A percentile compares a stretch with the other conserved stretches of the same genome.
These are phyloP conservation scores for Podospora tetraspora DNA, from an alignment of 495 filamentous ascomycete genomes.

Conservation along the genomic window DNA sequence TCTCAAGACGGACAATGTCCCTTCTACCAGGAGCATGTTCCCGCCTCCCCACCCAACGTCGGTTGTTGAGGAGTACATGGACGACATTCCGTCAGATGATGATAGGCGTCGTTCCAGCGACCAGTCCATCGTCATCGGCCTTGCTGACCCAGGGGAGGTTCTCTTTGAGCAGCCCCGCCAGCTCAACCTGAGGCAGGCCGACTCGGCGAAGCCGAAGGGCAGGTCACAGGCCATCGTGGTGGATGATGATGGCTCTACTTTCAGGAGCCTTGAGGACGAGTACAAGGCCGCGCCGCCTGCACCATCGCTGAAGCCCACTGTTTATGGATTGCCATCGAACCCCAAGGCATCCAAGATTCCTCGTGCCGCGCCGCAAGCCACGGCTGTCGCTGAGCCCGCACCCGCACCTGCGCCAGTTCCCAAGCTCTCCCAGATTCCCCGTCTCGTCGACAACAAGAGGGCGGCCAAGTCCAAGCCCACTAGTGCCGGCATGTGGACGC, in stretches of 20 bases:
- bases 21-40: conserved; percentile 43
- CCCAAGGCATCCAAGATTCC: conserved; percentile 18
- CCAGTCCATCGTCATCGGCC: conserved; percentile 30
- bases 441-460: conserved; percentile 16
- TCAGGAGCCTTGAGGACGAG: conserved; percentile 24
- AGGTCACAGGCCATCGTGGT: conserved; percentile 10
- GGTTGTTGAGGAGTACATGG: conserved; percentile 23
- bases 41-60: conserved; percentile 20
- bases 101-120: conserved; percentile 25
- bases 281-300: conserved; percentile 2
- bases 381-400: conserved; percentile 5
- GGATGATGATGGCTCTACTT: conserved; percentile 26
- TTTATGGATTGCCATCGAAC: conserved; percentile 15
- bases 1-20: conserved; percentile 40
- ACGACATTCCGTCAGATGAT: conserved; percentile 31
- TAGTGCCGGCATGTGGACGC: background rate
- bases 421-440: conserved; percentile 18
- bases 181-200: conserved; percentile 1
- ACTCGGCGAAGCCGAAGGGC: conserved; percentile 10
- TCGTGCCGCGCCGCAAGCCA: background rate
- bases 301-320: conserved; percentile 14
- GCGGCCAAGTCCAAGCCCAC: background rate
- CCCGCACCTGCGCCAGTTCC: conserved; percentile 2
- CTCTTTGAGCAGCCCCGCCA: conserved; percentile 20
- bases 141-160: conserved; percentile 24